Base-by-base conservation (phyloP, 768 basidiomycete species). In the Naematelia aurantialba region DNA sequence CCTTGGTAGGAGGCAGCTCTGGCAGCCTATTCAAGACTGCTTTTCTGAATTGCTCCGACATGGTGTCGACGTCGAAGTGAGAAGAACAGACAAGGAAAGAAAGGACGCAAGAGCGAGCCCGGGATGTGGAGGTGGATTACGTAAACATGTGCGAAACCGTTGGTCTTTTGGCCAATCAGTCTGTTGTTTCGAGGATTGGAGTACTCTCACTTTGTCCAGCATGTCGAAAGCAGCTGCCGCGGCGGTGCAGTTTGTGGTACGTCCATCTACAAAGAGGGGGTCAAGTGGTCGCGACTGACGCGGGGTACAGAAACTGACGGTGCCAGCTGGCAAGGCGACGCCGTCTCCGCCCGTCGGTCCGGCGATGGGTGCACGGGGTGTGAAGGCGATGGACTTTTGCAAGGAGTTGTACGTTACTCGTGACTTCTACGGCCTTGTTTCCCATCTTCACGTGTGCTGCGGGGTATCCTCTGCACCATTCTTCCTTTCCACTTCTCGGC, bases 321-420 rank as follows among this genome's bases (percentile, higher is more conserved):
- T 97, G 60, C 85, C 86, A 52, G 94, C 94, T 45, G 92, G 91
- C 45, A 97, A 97, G 75, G 94, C 94, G 31, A 87, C 93, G 25
- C 93, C 94, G 17, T 89, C 90, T 39, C 94, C 94, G 57, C 94
- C 94, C 8, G 88, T 99, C 52, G 94, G 94, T 72, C 94, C 94
- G 55, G 94, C 93, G 29, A 84, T 99, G 54, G 96, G 96, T 80
- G 94, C 96, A 64, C 86, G 91, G 72, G 96, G 96, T 69, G 93
- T 99, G 67, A 97, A 96, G 79, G 91, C 92, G 25, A 98, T 98
- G 89, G 96, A 99, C 80, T 99, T 99, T 75, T 96, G 92, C 82
- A 99, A 97, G 78, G 92, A 98, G 77, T 99, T 98, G 76, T 75
- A 49, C 62, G 75, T 72, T 5, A 3, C 13, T 47, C 25, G n/a